A percentile compares a stretch with the other conserved stretches of the same genome.
Conservation (phyloP, 2,329 filamentous ascomycete species). For the Claviceps sp. region DNA sequence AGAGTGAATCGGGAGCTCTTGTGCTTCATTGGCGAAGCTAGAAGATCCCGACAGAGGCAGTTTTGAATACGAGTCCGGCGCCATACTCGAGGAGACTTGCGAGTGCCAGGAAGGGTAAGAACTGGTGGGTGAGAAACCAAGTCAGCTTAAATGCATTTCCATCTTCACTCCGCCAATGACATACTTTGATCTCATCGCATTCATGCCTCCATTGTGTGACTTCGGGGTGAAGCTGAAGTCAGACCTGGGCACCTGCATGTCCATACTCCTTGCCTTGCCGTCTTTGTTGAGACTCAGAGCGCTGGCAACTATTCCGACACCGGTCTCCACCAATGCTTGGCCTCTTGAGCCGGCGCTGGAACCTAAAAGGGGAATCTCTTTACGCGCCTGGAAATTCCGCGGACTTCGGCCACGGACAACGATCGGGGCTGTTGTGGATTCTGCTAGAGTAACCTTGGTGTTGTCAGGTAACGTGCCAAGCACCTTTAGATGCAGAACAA, state of each 20-base stretch:
- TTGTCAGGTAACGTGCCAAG: conserved; percentile 73
- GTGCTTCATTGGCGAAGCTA: conserved; percentile 35
- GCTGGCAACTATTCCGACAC: conserved; percentile 46
- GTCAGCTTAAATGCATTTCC: neutral
- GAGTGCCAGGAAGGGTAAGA: conserved; percentile 46
- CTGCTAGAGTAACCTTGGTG: conserved; percentile 67
- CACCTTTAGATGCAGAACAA: conserved; percentile 78
- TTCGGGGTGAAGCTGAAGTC: conserved; percentile 48
- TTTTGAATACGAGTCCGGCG: conserved; percentile 39
- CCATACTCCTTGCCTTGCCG: conserved; percentile 34
- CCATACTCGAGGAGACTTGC: conserved; percentile 36
- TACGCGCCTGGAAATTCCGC: conserved; percentile 85
- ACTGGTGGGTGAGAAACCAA: conserved; percentile 34
- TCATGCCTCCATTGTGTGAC: conserved; percentile 38
- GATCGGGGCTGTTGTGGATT: conserved; percentile 78
- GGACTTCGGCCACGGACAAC: conserved; percentile 89
- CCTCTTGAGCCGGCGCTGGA: conserved; percentile 64
- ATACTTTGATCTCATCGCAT: conserved; percentile 44
- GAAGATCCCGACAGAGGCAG: conserved; percentile 34
- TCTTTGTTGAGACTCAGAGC: conserved; percentile 42
- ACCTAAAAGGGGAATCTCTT: conserved; percentile 78
- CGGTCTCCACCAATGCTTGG: conserved; percentile 56
- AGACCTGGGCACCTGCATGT: conserved; percentile 42
- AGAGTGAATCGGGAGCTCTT: conserved; percentile 39
- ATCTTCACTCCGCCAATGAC: conserved; percentile 21